Evolutionary conservation across 2,329 filamentous ascomycete species (phyloP).

Genomic region (Cladophialophora bantiana): DNA sequence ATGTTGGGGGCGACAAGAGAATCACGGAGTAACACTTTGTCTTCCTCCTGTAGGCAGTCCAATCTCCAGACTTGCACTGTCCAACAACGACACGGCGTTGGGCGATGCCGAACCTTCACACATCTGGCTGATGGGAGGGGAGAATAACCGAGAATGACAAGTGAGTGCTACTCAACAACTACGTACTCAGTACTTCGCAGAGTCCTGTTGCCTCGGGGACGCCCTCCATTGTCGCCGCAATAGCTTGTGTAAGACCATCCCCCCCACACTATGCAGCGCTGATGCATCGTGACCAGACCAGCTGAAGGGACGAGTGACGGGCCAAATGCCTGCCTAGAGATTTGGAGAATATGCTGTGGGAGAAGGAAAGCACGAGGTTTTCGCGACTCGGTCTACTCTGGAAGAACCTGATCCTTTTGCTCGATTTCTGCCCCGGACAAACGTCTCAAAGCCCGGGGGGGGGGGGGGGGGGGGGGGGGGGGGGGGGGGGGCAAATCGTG

Average conservation of each 20-base stretch:
- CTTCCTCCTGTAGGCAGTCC: not conserved
- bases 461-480: not conserved
- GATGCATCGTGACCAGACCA: constrained; percentile 14
- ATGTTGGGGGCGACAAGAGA: constrained; percentile 16
- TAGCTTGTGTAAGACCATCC: constrained; percentile 25
- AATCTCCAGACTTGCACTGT: not conserved
- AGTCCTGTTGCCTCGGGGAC: not conserved
- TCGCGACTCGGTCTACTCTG: constrained; percentile 5
- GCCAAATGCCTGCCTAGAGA: constrained; percentile 4
- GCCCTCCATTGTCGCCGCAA: constrained; percentile 20
- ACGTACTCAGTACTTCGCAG: not conserved
- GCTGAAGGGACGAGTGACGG: constrained; percentile 10
- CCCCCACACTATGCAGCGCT: constrained; percentile 34
- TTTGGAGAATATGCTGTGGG: not conserved
- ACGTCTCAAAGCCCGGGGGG: not conserved
- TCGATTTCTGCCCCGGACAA: constrained; percentile 10
- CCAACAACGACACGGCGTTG: not conserved
- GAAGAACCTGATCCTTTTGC: not conserved
- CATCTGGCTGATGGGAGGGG: not conserved
- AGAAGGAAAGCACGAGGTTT: not conserved
- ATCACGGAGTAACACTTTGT: not conserved
- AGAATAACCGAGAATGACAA: not conserved
- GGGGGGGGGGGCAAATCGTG: constrained; percentile 18
- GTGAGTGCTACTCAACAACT: not conserved
- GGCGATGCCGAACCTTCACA: not conserved